These are phyloP conservation scores for Calamus simplicifolius DNA, from an alignment of 176 grass and related monocot genomes.

Conservation along the genomic window DNA sequence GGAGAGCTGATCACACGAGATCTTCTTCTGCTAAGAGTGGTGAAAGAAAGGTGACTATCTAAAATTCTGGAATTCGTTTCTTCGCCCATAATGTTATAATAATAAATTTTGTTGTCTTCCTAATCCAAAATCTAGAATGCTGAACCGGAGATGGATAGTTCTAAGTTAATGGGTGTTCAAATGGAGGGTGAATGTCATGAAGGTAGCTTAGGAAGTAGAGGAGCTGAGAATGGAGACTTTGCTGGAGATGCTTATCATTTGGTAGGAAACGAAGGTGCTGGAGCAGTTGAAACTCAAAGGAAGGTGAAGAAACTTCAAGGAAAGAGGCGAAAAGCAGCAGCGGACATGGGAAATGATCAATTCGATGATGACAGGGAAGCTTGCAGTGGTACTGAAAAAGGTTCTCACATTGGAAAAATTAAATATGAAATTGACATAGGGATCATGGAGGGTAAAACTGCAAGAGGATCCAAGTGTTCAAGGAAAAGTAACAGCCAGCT, in stretches of 20 bases:
- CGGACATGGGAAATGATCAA: slow-evolving; percentile 24
- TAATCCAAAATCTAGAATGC: slow-evolving; percentile 43
- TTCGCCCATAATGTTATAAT: background rate
- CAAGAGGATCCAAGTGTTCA: slow-evolving; percentile 51
- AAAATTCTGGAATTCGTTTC: slow-evolving; percentile 8
- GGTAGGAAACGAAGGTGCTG: slow-evolving; percentile 36
- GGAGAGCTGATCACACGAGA: slow-evolving; percentile 39
- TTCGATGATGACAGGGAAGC: slow-evolving; percentile 91
- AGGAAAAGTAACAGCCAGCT: slow-evolving; percentile 75
- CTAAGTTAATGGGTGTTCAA: slow-evolving; percentile 63
- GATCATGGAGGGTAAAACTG: slow-evolving; percentile 38
- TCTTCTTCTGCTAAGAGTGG: slow-evolving; percentile 55
- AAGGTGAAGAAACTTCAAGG: slow-evolving; percentile 53
- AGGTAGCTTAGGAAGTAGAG: slow-evolving; percentile 78
- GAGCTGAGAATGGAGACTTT: slow-evolving; percentile 74
- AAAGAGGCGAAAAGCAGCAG: slow-evolving; percentile 39
- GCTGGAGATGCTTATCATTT: slow-evolving; percentile 36
- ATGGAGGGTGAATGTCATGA: slow-evolving; percentile 62
- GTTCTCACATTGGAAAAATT: slow-evolving; percentile 37
- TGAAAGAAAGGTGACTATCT: slow-evolving; percentile 55
- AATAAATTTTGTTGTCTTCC: no score
- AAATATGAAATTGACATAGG: slow-evolving; percentile 52
- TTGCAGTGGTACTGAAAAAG: slow-evolving; percentile 96
- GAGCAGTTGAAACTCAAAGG: slow-evolving; percentile 38
- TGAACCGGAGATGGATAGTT: slow-evolving; percentile 76